Base-by-base conservation (phyloP, 495 filamentous ascomycete species). In the Endocarpon pusillum region DNA sequence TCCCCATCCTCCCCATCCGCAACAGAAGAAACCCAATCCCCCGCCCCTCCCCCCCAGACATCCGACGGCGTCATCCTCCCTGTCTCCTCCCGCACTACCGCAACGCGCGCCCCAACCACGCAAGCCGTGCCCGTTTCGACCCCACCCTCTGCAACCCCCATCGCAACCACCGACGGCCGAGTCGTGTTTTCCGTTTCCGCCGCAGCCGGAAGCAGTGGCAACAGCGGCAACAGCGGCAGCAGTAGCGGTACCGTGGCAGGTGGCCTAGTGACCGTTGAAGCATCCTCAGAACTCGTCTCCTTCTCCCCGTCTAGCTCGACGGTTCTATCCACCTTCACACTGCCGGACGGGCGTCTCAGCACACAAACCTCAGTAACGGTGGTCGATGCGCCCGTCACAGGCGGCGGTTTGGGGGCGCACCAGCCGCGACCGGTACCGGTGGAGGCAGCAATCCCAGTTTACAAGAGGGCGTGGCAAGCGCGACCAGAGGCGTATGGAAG, bases 311-410 rank as follows among this genome's bases (percentile, higher is more conserved):
- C 54, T 34, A 51, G 46, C 19, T 44, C 40, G 9, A 47, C 45
- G 33, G 48, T 43, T 46, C 42, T 57, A 34, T 54, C 48, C 27
- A 62, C 55, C 26, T 73, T 73, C 49, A 83, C 78, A 38, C 72
- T 86, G 2, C 67, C 87, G 16, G 78, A 96, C 46, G 82, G 64
- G 30, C 52, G 48, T n/a, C 32, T 57, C 19, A 57, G 48, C 44
- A 65, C 62, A 33, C 48, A 65, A 37, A 69, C 65, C n/a, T 48
- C 56, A 25, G 40, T 61, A 9, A 62, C 63, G 2, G 52, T 68
- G 11, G 52, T 68, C 21, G 51, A 53, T 23, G 40, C 52, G 3
- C 47, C 44, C 3, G 42, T 44, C 21, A 44, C 47, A 3, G 49
- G 46, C 30, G 47, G 46, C 11, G n/a, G n/a, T n/a, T n/a, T n/a